These are phyloP conservation scores for Microsporum canis DNA, from an alignment of 2,329 filamentous ascomycete genomes.

Conservation along the genomic window DNA sequence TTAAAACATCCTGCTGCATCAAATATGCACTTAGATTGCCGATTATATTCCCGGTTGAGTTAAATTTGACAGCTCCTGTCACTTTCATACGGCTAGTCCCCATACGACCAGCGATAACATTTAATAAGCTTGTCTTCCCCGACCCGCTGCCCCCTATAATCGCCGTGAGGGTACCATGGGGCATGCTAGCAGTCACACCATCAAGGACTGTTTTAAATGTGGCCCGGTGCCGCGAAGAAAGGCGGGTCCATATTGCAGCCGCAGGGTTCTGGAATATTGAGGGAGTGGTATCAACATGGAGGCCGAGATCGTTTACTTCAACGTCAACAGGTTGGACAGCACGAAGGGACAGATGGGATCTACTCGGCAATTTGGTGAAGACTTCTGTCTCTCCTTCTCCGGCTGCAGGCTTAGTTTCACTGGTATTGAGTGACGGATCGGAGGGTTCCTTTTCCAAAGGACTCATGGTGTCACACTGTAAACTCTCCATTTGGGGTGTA, in stretches of 20 bases:
- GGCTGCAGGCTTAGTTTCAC: background rate
- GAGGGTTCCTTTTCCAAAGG: background rate
- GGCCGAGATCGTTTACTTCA: conserved; percentile 24
- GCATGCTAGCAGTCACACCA: conserved; percentile 52
- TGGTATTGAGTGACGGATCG: background rate
- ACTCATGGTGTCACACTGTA: background rate
- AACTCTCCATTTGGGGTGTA: background rate
- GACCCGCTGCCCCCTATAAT: conserved; percentile 65
- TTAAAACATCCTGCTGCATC: conserved; percentile 63
- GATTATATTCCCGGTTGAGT: conserved; percentile 44
- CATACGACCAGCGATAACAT: conserved; percentile 59
- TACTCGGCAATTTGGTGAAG: background rate
- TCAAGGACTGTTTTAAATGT: conserved; percentile 44
- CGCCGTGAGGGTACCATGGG: conserved; percentile 57
- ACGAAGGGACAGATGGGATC: conserved; percentile 28
- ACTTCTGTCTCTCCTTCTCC: background rate
- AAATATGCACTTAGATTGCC: conserved; percentile 41
- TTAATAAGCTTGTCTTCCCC: conserved; percentile 61
- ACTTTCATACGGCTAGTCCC: conserved; percentile 42
- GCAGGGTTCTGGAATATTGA: conserved; percentile 26
- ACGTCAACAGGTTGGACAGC: conserved; percentile 33
- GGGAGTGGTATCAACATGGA: conserved; percentile 25
- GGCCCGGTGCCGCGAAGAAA: conserved; percentile 19
- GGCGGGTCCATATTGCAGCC: conserved; percentile 22
- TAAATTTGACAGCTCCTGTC: conserved; percentile 51